Conservation (phyloP, 148 eudicot species). For the Camellia granthamiana region DNA sequence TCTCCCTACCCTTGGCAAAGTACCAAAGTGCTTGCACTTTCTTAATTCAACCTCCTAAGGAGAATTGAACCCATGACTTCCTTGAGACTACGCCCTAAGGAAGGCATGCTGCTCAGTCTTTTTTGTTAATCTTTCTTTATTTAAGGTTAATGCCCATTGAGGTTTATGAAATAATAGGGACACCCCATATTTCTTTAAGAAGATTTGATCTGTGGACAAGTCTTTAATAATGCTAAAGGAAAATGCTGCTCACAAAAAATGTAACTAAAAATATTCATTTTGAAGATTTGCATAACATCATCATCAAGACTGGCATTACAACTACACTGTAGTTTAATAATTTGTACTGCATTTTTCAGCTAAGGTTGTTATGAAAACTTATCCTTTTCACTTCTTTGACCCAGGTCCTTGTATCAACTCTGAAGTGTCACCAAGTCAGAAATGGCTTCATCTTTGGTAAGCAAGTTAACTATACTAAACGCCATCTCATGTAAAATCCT, state of each 20-base stretch:
- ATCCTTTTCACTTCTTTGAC: background rate
- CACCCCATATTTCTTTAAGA: background rate
- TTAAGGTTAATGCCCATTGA: background rate
- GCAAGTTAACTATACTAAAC: background rate
- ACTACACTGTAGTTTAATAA: background rate
- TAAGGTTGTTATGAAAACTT: background rate
- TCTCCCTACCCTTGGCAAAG: too few species aligned
- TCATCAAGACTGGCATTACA: background rate
- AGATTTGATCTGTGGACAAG: too few species aligned
- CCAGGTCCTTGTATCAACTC: constrained; percentile 14
- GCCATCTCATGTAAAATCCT: background rate
- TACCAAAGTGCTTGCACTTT: too few species aligned
- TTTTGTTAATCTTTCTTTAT: background rate
- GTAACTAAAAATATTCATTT: too few species aligned
- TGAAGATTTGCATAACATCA: background rate
- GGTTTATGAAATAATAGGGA: background rate
- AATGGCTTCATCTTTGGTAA: constrained; percentile 32
- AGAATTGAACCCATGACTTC: too few species aligned
- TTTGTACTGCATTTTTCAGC: background rate
- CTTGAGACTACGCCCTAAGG: too few species aligned
- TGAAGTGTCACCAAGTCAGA: background rate
- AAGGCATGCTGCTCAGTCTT: too few species aligned
- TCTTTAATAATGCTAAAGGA: too few species aligned
- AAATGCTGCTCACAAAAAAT: too few species aligned
- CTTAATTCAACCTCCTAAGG: too few species aligned